Evolutionary conservation across 2,329 filamentous ascomycete species (phyloP).

Genomic region (Elsinoe batatas): DNA sequence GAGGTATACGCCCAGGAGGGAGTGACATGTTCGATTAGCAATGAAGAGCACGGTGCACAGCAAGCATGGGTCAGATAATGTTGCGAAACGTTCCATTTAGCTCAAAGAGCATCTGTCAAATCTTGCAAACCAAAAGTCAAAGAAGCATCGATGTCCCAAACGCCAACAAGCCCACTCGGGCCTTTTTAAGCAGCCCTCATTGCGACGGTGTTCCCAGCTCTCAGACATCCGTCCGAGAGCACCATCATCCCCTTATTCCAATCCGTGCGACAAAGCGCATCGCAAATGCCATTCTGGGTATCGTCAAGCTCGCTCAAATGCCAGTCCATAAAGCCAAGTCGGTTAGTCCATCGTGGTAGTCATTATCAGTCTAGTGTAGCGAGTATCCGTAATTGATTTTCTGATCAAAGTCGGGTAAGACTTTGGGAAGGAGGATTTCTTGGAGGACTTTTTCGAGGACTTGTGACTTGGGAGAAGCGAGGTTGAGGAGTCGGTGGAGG

Average conservation of each 20-base stretch:
- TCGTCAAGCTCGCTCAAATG: neutral
- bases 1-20: neutral
- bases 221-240: neutral
- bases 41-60: neutral
- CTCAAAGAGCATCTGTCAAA: neutral
- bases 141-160: neutral
- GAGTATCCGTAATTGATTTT: neutral
- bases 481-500: constrained; percentile 1
- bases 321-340: neutral
- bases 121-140: neutral
- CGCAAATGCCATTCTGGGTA: neutral
- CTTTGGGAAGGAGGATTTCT: neutral
- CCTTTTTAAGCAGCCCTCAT: neutral
- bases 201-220: neutral
- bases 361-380: neutral
- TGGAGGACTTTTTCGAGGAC: neutral
- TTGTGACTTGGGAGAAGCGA: neutral
- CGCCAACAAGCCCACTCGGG: constrained; percentile 2
- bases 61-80: neutral
- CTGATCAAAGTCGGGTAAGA: neutral
- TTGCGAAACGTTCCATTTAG: neutral
- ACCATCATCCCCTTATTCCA: neutral
- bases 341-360: neutral
- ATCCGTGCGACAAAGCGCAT: neutral
- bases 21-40: no score